Conservation (phyloP, 192 early-diverging fungal species). For the Chytriomyces sp. region DNA sequence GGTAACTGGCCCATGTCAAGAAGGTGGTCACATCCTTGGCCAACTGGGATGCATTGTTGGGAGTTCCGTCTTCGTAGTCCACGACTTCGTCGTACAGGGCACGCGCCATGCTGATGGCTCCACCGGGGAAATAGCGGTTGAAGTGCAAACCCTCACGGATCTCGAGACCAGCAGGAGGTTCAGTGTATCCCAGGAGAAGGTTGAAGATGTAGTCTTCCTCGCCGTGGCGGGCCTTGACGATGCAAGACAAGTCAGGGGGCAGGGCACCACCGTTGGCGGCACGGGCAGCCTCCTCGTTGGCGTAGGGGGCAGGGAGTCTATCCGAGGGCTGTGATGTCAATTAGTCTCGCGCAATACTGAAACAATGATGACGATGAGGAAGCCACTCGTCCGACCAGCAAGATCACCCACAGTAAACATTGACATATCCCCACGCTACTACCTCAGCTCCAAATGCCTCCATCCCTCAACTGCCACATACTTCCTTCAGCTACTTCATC, state of each 20-base stretch:
- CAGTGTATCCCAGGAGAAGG: slow-evolving; percentile 91
- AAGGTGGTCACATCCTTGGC: slow-evolving; percentile 96
- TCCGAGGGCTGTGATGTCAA: slow-evolving; percentile 66
- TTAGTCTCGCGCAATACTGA: not conserved
- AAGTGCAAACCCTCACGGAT: slow-evolving; percentile 96
- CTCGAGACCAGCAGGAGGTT: slow-evolving; percentile 90
- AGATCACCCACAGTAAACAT: too few relatives aligned
- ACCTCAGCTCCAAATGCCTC: too few relatives aligned
- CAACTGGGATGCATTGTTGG: slow-evolving; percentile 93
- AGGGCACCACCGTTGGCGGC: slow-evolving; percentile 94
- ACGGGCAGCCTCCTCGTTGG: slow-evolving; percentile 96
- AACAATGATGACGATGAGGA: too few relatives aligned
- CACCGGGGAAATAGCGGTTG: slow-evolving; percentile 99
- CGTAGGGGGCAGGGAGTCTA: slow-evolving; percentile 85
- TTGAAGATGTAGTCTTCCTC: slow-evolving; percentile 96
- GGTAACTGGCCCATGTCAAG: slow-evolving; percentile 94
- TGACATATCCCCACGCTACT: too few relatives aligned
- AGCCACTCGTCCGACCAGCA: too few relatives aligned
- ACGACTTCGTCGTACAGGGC: slow-evolving; percentile 91
- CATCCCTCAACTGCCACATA: too few relatives aligned
- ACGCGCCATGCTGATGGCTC: slow-evolving; percentile 95
- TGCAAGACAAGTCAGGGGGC: slow-evolving; percentile 94
- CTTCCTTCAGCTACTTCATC: slow-evolving; percentile 2
- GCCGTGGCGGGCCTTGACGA: slow-evolving; percentile 92
- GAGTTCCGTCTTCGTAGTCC: slow-evolving; percentile 96